phyloP scores from a whole-genome alignment of 2,329 filamentous ascomycete species.

The Pseudocercospora pini-densiflorae region DNA sequence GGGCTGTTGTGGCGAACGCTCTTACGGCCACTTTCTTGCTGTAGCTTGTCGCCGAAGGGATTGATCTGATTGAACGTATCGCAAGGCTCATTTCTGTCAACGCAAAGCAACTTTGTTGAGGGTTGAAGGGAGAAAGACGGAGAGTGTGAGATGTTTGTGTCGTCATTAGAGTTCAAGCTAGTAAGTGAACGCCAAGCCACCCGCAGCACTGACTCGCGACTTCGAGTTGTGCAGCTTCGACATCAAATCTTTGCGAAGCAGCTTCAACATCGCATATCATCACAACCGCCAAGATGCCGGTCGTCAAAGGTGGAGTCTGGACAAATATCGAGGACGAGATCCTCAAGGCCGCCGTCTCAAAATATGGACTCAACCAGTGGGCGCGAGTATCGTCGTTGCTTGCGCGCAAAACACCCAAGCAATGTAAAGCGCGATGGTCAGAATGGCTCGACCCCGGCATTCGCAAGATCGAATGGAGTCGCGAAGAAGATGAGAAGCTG shows the following conservation, averaged over 20 bases:
- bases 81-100: background rate
- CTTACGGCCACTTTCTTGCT: background rate
- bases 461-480: slow-evolving; percentile 98
- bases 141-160: background rate
- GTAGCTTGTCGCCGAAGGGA: background rate
- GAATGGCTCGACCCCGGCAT: slow-evolving; percentile 99
- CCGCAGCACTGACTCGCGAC: background rate
- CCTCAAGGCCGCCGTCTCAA: slow-evolving; percentile 91
- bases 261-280: slow-evolving; percentile 1
- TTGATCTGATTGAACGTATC: background rate
- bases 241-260: slow-evolving; percentile 9
- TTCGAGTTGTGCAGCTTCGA: background rate
- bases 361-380: slow-evolving; percentile 97
- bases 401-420: slow-evolving; percentile 96
- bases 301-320: slow-evolving; percentile 71
- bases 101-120: background rate
- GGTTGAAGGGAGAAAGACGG: background rate
- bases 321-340: slow-evolving; percentile 88
- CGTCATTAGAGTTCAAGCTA: background rate
- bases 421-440: slow-evolving; percentile 98
- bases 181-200: background rate
- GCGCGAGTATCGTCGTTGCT: slow-evolving; percentile 96
- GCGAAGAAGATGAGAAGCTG: slow-evolving; percentile 97
- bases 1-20: slow-evolving; percentile 1
- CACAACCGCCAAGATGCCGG: slow-evolving; percentile 58